Percentiles rank a stretch among this genome's conserved stretches.
Conservation (phyloP, 192 early-diverging fungal genomes). For the Backusella morwellensis region DNA sequence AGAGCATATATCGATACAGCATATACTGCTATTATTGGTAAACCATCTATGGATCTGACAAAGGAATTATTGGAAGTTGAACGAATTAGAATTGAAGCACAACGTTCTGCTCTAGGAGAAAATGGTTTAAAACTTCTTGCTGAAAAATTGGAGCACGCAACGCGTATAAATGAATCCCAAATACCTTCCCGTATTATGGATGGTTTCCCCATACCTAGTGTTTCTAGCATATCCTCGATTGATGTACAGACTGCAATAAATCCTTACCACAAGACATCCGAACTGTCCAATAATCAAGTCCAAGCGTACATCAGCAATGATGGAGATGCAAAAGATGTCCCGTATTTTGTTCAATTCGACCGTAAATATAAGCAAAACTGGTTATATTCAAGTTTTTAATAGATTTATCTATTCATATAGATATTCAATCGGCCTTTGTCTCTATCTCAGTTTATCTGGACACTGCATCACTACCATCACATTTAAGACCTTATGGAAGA, state of each 20-base stretch:
- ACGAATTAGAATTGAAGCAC: constrained; percentile 43
- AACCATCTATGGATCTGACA: constrained; percentile 48
- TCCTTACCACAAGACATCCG: constrained; percentile 20
- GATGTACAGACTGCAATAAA: constrained; percentile 39
- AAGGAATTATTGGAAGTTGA: constrained; percentile 43
- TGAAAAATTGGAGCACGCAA: constrained; percentile 43
- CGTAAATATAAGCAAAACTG: constrained; percentile 30
- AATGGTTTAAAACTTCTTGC: constrained; percentile 42
- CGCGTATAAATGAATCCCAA: constrained; percentile 41
- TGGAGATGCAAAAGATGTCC: constrained; percentile 33
- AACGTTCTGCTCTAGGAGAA: constrained; percentile 37
- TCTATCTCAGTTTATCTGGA: constrained; percentile 44
- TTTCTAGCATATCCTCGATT: constrained; percentile 49
- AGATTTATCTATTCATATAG: constrained; percentile 1
- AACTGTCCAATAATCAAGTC: constrained; percentile 22
- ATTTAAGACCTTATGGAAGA: constrained; percentile 44
- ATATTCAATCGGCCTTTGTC: constrained; percentile 54
- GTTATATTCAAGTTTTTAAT: not conserved
- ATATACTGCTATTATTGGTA: constrained; percentile 44
- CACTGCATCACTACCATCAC: constrained; percentile 40
- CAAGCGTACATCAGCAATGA: constrained; percentile 40
- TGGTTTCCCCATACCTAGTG: constrained; percentile 49
- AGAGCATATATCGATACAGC: constrained; percentile 44
- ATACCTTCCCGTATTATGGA: constrained; percentile 55
- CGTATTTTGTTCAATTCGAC: constrained; percentile 52